Evolutionary conservation across 2,329 filamentous ascomycete genomes (phyloP), one percentile per base, ranked within the genome.

Genomic region (Fusarium chaquense): DNA sequence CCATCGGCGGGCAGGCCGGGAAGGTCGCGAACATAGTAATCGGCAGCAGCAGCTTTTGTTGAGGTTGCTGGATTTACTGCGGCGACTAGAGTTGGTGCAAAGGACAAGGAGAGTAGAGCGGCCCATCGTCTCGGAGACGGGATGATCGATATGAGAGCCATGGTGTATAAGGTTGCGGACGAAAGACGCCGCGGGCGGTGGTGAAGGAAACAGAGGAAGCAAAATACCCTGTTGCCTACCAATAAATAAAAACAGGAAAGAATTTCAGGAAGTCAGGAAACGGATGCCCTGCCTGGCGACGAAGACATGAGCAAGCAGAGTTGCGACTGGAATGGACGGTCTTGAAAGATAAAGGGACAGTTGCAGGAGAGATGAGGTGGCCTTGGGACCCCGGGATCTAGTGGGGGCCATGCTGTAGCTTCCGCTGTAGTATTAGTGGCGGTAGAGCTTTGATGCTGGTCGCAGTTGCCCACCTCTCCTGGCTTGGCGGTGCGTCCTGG

Each of bases 1-100:
- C 89, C 73, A 55, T 91, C 72, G 16, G 89, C 85, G 12, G 97
- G 95, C 58, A 92, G 89, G 33, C 97, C 96, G 8, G 96, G 96
- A 22, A 99, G 85, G 11, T 90, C 88, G 74, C 89, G 90, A 56
- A 99, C 91, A 82, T 91, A 98, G 81, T 98, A 99, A 79, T 99
- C 94, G 33, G 91, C 93, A 22, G 82, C 79, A 50, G 75, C 71
- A 30, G 73, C 70, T 24, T 77, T 76, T 24, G 73, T 78, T 62
- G 38, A n/a, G 8, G 38, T 65, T 32, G 38, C 44, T 22, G 71
- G 69, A 20, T 75, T 71, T 20, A 73, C 76, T 13, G 72, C 54
- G 52, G 75, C 75, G 58, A 75, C 76, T 62, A 82, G 67, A 18
- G 77, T 73, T 24, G 82, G 78, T 74, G 82, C 83, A 38, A 88